Base-by-base conservation (phyloP, 352 stramenopile genomes). In the Phytophthora sp. region DNA sequence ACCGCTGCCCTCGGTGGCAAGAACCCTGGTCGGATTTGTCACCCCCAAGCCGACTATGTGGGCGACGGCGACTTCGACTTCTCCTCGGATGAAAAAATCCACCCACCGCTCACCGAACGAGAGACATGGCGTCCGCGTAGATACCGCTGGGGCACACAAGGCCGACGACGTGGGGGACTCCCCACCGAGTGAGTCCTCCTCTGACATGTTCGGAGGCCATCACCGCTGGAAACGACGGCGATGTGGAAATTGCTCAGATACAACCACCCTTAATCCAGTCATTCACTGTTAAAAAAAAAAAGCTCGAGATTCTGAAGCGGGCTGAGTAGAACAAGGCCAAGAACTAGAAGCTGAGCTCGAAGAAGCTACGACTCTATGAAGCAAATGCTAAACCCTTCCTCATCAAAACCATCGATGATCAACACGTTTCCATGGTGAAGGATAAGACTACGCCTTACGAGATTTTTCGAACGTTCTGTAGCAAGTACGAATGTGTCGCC, bases 331-430 rank as follows among this genome's bases (percentile, higher is more conserved):
- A 57, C 8, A 46, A 53, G 29, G 15, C 18, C 4, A 63, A 55
- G 24, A 11, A 12, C n/a, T 33, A 26, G 6, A 16, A 7, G 2
- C 33, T 55, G 16, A 63, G n/a, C 31, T 26, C 26, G 13, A 18
- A 11, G 7, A 15, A 52, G 1, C 26, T 42, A 8, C 53, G 20
- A 6, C 27, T 36, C n/a, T 16, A 12, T 2, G 29, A 62, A 4
- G 30, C 54, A 2, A 45, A 30, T 16, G 18, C 36, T 0, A 50
- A 44, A 12, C 24, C 38, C 1, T 58, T 60, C 38, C 7, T 60
- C 3, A 60, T 31, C n/a, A 42, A 60, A 12, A 52, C 53, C 27
- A 61, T 51, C 2, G 47, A 55, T 4, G 47, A 55, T 11, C 47
- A 41, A 55, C 47, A 55, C 18, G 47, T 55, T 20, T 8, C 42